Conservation (phyloP, 2,329 filamentous ascomycete species). For the Talaromyces pinophilus region DNA sequence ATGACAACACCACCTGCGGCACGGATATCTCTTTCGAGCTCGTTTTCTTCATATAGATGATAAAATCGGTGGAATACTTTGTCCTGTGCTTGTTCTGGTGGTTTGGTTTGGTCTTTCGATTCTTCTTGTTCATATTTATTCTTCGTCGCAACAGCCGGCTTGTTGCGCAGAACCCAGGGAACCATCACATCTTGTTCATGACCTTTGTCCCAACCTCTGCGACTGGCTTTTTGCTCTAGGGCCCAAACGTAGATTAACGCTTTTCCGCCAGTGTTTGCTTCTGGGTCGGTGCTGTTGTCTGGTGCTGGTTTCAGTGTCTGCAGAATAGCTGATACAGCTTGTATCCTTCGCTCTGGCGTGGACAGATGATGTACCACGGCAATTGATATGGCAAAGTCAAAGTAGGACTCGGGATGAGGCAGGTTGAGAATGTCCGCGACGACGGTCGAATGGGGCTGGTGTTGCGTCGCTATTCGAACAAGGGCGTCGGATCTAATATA, state of each 20-base stretch:
- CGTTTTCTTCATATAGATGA: conserved; percentile 83
- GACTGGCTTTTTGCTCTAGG: conserved; percentile 82
- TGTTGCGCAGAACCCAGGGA: conserved; percentile 76
- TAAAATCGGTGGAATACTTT: conserved; percentile 84
- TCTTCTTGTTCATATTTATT: conserved; percentile 25
- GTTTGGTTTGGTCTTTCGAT: conserved; percentile 21
- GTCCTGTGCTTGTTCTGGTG: conserved; percentile 26
- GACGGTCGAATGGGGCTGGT: conserved; percentile 65
- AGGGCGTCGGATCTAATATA: conserved; percentile 58
- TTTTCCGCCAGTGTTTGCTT: conserved; percentile 53
- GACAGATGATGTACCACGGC: conserved; percentile 94
- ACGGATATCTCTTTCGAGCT: conserved; percentile 77
- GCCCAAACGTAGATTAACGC: conserved; percentile 93
- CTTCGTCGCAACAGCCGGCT: conserved; percentile 29
- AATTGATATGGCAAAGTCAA: conserved; percentile 92
- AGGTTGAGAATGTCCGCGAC: conserved; percentile 83
- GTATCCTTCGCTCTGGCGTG: conserved; percentile 69
- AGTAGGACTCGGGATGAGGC: conserved; percentile 66
- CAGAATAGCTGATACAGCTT: conserved; percentile 71
- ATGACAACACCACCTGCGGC: conserved; percentile 74
- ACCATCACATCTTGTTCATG: conserved; percentile 90
- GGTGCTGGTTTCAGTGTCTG: conserved; percentile 55
- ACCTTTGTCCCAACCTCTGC: conserved; percentile 83
- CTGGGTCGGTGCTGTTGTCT: neutral
- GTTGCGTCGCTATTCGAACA: conserved; percentile 58